Evolutionary conservation across 345 rosid species (phyloP).

Genomic region (Excoecaria agallocha): DNA sequence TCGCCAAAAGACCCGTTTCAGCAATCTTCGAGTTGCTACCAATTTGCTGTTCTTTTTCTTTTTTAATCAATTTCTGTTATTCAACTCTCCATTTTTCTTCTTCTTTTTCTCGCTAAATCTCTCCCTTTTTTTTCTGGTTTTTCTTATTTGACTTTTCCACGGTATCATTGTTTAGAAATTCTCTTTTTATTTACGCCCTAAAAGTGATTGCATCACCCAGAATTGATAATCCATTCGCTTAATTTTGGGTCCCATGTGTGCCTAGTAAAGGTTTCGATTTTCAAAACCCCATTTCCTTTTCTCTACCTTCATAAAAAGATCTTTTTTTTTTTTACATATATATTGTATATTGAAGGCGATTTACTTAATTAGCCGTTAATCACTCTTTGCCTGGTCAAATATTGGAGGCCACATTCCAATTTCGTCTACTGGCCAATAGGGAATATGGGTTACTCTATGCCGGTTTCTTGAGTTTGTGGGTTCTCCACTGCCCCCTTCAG

Average conservation of each 20-base stretch:
- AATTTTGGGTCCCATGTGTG: slow-evolving; percentile 39
- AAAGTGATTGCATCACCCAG: slow-evolving; percentile 24
- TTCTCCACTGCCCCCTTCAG: slow-evolving; percentile 30
- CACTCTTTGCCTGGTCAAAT: slow-evolving; percentile 37
- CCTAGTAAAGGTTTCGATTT: slow-evolving; percentile 18
- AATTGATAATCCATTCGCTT: slow-evolving; percentile 11
- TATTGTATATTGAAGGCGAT: neutral
- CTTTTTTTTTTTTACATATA: too few relatives aligned
- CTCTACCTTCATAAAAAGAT: neutral
- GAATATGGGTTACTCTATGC: slow-evolving; percentile 13
- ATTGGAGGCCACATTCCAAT: slow-evolving; percentile 25
- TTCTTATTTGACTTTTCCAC: neutral
- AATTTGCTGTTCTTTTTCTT: neutral
- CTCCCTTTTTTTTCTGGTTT: neutral
- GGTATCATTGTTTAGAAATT: slow-evolving; percentile 9
- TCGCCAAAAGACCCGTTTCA: neutral
- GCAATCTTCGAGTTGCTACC: neutral
- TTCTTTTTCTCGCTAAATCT: neutral
- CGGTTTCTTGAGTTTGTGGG: slow-evolving; percentile 24
- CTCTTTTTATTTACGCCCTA: slow-evolving; percentile 11
- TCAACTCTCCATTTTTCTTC: neutral
- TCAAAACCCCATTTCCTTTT: slow-evolving; percentile 12
- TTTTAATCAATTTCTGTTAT: neutral
- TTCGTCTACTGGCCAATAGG: slow-evolving; percentile 30
- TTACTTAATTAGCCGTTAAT: slow-evolving; percentile 10